Percentiles rank a stretch among this genome's conserved stretches.
Evolutionary conservation across 306 rosid genomes (phyloP).

Genomic region (Leucaena leucocephala): DNA sequence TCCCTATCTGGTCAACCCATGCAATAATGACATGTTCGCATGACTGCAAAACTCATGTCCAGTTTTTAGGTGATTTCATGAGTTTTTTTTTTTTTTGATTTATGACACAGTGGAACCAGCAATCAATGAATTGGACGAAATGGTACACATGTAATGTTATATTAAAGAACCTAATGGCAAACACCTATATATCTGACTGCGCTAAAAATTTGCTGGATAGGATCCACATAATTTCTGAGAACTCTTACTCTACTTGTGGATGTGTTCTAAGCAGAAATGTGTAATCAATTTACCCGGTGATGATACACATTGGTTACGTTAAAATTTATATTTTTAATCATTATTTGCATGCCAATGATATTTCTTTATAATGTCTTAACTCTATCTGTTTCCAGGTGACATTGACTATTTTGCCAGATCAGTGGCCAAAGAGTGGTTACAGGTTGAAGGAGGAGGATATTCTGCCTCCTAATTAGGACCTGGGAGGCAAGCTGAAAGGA

Average conservation of each 20-base stretch:
- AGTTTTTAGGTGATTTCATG: neutral
- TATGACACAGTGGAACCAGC: neutral
- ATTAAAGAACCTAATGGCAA: neutral
- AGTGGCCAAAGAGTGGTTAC: conserved; percentile 42
- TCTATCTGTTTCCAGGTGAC: conserved; percentile 50
- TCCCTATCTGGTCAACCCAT: conserved; percentile 14
- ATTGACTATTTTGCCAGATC: conserved; percentile 51
- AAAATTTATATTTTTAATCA: neutral
- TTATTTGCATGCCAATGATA: conserved; percentile 11
- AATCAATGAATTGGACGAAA: neutral
- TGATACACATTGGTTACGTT: neutral
- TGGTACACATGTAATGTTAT: neutral
- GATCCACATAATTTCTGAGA: neutral
- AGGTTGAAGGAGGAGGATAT: conserved; percentile 50
- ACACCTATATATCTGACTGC: neutral
- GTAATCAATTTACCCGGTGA: neutral
- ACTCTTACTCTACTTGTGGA: neutral
- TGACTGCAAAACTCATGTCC: neutral
- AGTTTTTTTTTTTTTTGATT: neutral
- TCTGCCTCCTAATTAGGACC: conserved; percentile 33
- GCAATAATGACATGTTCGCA: neutral
- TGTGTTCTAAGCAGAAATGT: neutral
- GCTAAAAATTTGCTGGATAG: neutral
- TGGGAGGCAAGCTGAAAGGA: conserved; percentile 43
- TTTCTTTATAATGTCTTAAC: conserved; percentile 39